Conservation (phyloP, 805 yeast species). For the Clavispora santaluciae region DNA sequence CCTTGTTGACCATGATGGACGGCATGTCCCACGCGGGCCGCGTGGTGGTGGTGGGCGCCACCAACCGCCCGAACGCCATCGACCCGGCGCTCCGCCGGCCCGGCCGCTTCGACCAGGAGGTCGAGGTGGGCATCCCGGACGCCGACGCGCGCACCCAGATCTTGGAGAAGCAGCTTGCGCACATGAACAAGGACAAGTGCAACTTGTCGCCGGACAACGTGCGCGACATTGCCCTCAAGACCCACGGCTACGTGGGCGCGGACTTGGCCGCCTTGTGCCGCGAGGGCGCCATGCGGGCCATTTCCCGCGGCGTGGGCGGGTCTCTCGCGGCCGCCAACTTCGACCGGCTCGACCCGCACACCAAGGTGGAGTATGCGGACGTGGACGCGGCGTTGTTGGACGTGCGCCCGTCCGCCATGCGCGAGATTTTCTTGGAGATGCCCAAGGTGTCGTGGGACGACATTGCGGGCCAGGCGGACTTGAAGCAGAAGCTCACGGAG, state of each 20-base stretch:
- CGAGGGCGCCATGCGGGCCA: constrained; percentile 82
- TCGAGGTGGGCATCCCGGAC: constrained; percentile 91
- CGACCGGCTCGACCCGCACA: constrained; percentile 2
- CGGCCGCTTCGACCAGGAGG: constrained; percentile 85
- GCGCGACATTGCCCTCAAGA: constrained; percentile 60
- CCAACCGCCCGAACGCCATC: constrained; percentile 63
- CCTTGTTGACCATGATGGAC: constrained; percentile 77
- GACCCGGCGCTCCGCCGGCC: constrained; percentile 78
- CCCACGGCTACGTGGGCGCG: constrained; percentile 98
- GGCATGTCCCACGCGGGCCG: constrained; percentile 63
- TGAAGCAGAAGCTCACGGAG: constrained; percentile 78
- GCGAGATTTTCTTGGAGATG: constrained; percentile 89
- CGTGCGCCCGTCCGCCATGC: constrained; percentile 95
- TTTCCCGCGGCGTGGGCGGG: constrained; percentile 46
- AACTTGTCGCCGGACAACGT: constrained; percentile 51
- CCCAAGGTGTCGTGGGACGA: constrained; percentile 93
- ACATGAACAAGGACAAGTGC: constrained; percentile 44
- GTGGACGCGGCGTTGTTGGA: constrained; percentile 69
- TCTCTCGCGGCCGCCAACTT: constrained; percentile 1
- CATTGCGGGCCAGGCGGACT: constrained; percentile 88
- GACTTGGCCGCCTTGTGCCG: constrained; percentile 84
- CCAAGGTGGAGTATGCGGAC: constrained; percentile 45
- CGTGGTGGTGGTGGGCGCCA: constrained; percentile 69
- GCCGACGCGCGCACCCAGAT: constrained; percentile 73
- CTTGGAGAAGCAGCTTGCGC: constrained; percentile 53